Percentiles rank a stretch among this genome's conserved stretches.
Evolutionary conservation across 495 filamentous ascomycete genomes (phyloP).

Genomic region (Clohesyomyces aquaticus): DNA sequence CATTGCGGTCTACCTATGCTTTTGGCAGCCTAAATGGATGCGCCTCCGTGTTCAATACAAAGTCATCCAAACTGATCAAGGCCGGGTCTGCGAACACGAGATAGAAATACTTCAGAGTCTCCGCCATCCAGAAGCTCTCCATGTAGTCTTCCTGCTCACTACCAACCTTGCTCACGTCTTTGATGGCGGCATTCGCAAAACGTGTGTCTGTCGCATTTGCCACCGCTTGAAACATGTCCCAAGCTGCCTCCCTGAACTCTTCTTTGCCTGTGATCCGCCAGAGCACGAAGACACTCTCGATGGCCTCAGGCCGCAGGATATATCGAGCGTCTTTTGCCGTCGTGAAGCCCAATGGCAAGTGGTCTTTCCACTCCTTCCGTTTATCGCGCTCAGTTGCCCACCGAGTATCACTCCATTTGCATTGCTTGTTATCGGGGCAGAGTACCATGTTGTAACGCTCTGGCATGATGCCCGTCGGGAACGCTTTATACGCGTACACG

Average conservation of each 20-base stretch:
- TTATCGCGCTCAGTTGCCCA: conserved; percentile 47
- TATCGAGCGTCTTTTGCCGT: conserved; percentile 65
- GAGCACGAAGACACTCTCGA: conserved; percentile 67
- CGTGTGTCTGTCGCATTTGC: conserved; percentile 62
- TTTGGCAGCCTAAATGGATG: conserved; percentile 51
- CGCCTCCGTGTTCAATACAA: conserved; percentile 60
- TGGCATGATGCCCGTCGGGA: conserved; percentile 65
- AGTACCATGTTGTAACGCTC: conserved; percentile 59
- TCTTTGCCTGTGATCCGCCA: conserved; percentile 74
- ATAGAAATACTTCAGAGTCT: conserved; percentile 61
- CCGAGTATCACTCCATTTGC: conserved; percentile 59
- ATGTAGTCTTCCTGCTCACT: conserved; percentile 43
- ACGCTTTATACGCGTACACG: conserved; percentile 62
- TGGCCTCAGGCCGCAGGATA: conserved; percentile 62
- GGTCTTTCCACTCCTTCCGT: conserved; percentile 44
- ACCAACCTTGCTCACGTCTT: conserved; percentile 55
- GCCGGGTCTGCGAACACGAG: conserved; percentile 55
- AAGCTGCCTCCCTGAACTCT: conserved; percentile 68
- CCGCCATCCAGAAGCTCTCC: conserved; percentile 56
- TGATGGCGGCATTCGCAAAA: conserved; percentile 61
- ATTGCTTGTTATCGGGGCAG: conserved; percentile 52
- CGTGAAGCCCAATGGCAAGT: conserved; percentile 63
- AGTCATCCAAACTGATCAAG: conserved; percentile 58
- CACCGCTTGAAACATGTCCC: conserved; percentile 75
- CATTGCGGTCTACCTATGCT: not conserved